phyloP scores from a whole-genome alignment of 306 rosid species.

The barrel medic (Medicago truncatula) region MtrunA17r5.0-ANR NC_053049.1:5449001-5449500 shows the following conservation, averaged over 20 bases:
- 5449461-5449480: slow-evolving; percentile 84
- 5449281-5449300: slow-evolving; percentile 98
- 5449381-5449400: slow-evolving; percentile 91
- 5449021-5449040: slow-evolving; percentile 98
- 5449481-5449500: slow-evolving; percentile 89
- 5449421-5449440: slow-evolving; percentile 88
- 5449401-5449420: slow-evolving; percentile 87
- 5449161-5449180: slow-evolving; percentile 99
- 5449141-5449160: slow-evolving; percentile 96
- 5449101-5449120: slow-evolving; percentile 99
- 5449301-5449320: slow-evolving; percentile 29
- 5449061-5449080: slow-evolving; percentile 93
- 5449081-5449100: slow-evolving; percentile 99
- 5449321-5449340: slow-evolving; percentile 20
- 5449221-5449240: slow-evolving; percentile 99
- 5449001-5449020: slow-evolving; percentile 92
- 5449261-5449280: slow-evolving; percentile 99
- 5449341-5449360: slow-evolving; percentile 14
- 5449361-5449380: slow-evolving; percentile 33
- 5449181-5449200: slow-evolving; percentile 99
- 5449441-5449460: slow-evolving; percentile 86
- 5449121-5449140: slow-evolving; percentile 95
- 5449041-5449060: slow-evolving; percentile 85
- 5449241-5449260: slow-evolving; percentile 99
- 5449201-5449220: slow-evolving; percentile 98